Base-by-base conservation (phyloP, 176 grass and related monocot species). In the Oryza meyeriana region DNA sequence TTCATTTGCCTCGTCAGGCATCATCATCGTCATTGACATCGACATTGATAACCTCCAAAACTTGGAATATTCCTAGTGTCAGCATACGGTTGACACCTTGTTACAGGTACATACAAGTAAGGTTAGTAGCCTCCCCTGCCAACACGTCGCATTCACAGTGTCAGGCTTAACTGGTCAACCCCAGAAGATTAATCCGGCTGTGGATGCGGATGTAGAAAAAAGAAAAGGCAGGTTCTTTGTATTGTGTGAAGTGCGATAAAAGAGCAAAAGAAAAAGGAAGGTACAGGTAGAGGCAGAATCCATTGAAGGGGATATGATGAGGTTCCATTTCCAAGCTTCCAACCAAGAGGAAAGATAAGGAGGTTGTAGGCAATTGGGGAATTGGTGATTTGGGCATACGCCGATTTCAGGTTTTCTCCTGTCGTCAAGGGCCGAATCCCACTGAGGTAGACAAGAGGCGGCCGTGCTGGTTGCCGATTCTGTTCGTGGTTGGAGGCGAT, bases 351-450 rank as follows among this genome's bases (percentile, higher is more conserved):
- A 16, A 17, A 26, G 25, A 30, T 52, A 27, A 72, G 28, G 11
- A 11, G 17, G 55, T 13, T 12, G 59, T 5, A 3, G 11, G 17
- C 45, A 33, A 69, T 17, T 45, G 41, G 10, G 75, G 39, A 57
- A 52, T 34, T 87, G 72, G 48, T 11, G 64, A 45, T 17, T 24
- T 39, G 12, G 86, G 59, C 67, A 42, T 44, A 33, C 70, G 27
- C 66, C 64, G 14, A 48, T 48, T 48, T 48, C 45, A 48, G 45
- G 32, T 35, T n/a, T 72, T 39, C 71, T 35, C 64, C 29, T 73
- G 81, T 79, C 71, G 81, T 84, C 34, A 66, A 41, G 76, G 55
- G 3, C 78, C 29, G 78, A 85, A 62, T 89, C 78, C 33, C 38
- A 14, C 50, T 61, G 41, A 57, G 5, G 64, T 79, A 57, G 40